Evolutionary conservation across 192 early-diverging fungal species (phyloP), one percentile per base, ranked within the genome.

Genomic region (Coemansia sp.): DNA sequence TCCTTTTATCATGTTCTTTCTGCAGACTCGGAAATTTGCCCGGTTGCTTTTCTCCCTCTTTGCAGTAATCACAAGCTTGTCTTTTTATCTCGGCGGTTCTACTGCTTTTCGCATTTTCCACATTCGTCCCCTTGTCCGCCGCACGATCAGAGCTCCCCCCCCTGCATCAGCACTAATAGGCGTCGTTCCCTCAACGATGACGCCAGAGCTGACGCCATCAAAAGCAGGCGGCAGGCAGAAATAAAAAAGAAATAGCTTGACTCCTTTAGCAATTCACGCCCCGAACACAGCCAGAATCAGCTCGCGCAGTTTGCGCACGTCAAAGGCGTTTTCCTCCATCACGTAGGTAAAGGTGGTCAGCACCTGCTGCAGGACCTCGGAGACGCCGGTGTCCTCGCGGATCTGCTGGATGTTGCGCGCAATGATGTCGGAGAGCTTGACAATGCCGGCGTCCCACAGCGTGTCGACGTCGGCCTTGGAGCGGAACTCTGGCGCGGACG

Each of bases 341-440:
- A 94, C 96, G 57, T 96, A 90, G 17, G 96, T 96, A 67, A 96
- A 99, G 4, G 91, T 84, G 25, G 91, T 85, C 57, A 98, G 80
- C n/a, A 77, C 55, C 37, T 87, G 65, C 64, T 98, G 94, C 66
- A 99, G 89, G 5, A 64, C 65, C 39, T 79, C 70, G 44, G 94
- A 72, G 40, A 96, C 95, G 57, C 91, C 77, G 14, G 90, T 88
- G 13, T 97, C 92, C 63, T 90, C 86, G 12, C 85, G 77, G 65
- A 95, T 95, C 9, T 89, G 89, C 63, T 86, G 84, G 53, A 99
- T 83, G 55, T 90, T 89, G 42, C 92, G 88, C 7, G 89, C 87
- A 42, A 98, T 83, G 53, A 94, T 85, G 16, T 87, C 75, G 42
- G 91, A 90, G 46, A 98, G 90, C 74, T 94, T 92, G 20, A 85